These are phyloP conservation scores for Ustilago nuda DNA, from an alignment of 1,284 basidiomycete species.

Conservation along the genomic window DNA sequence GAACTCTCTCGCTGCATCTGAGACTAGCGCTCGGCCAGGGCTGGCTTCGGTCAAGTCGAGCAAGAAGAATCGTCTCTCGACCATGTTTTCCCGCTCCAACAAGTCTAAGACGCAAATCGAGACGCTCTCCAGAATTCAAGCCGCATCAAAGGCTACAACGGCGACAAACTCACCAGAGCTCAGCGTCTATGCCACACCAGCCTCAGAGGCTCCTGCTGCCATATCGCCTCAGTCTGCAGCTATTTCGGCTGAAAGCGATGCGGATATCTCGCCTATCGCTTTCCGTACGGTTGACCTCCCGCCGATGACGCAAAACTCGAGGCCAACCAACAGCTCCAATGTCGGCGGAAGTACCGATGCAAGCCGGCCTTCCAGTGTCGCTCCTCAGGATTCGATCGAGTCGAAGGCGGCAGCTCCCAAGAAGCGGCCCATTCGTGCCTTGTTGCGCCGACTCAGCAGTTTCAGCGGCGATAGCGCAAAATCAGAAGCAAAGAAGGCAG, in stretches of 20 bases:
- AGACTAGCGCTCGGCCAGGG: slow-evolving; percentile 6
- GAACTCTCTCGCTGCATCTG: slow-evolving; percentile 27
- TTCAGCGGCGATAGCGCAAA: slow-evolving; percentile 33
- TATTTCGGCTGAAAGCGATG: slow-evolving; percentile 32
- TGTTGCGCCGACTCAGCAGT: slow-evolving; percentile 52
- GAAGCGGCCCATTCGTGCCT: slow-evolving; percentile 26
- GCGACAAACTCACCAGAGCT: slow-evolving; percentile 6
- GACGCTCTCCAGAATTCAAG: slow-evolving; percentile 2
- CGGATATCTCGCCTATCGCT: slow-evolving; percentile 36
- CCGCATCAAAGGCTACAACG: slow-evolving; percentile 4
- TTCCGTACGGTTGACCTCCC: slow-evolving; percentile 36
- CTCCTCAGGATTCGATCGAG: slow-evolving; percentile 11
- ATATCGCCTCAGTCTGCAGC: slow-evolving; percentile 40
- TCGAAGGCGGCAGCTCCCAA: slow-evolving; percentile 7
- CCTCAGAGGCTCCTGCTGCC: slow-evolving; percentile 16
- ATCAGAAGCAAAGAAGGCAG: slow-evolving; percentile 5
- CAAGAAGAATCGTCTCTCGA: slow-evolving; percentile 26
- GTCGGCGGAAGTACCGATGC: slow-evolving; percentile 13
- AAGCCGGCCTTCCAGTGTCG: slow-evolving; percentile 31
- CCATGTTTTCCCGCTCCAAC: slow-evolving; percentile 27
- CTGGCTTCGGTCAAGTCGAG: slow-evolving; percentile 16
- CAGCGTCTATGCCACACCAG: slow-evolving; percentile 29
- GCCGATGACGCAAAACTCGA: slow-evolving; percentile 11
- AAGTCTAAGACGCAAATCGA: slow-evolving; percentile 25
- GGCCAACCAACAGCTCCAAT: slow-evolving; percentile 9